Evolutionary conservation across 768 basidiomycete genomes (phyloP).

Genomic region (Amylocystis lapponica): DNA sequence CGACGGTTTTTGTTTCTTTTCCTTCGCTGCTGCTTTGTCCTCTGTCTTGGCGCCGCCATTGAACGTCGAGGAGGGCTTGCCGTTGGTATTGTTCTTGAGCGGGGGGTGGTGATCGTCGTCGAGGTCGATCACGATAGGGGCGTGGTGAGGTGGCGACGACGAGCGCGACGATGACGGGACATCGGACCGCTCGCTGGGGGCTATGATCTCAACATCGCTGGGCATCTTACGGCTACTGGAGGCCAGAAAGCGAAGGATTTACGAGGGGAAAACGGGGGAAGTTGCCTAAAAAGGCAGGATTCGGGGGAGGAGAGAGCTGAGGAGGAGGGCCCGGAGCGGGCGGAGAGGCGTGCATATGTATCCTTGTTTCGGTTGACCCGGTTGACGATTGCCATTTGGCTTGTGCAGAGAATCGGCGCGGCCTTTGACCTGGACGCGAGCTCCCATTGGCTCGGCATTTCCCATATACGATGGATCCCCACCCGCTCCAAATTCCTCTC

Average conservation of each 20-base stretch:
- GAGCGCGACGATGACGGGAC: constrained; percentile 7
- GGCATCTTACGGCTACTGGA: constrained; percentile 1
- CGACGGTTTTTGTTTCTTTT: constrained; percentile 18
- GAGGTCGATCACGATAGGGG: constrained; percentile 15
- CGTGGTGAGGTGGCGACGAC: constrained; percentile 17
- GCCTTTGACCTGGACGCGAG: constrained; percentile 7
- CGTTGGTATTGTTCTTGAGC: constrained; percentile 1
- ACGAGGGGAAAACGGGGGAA: constrained; percentile 14
- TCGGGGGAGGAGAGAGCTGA: constrained; percentile 21
- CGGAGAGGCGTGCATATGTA: background rate
- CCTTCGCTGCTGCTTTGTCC: constrained; percentile 7
- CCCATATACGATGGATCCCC: constrained; percentile 29
- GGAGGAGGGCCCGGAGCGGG: constrained; percentile 11
- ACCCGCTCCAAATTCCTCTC: too few relatives aligned
- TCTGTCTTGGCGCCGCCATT: constrained; percentile 2
- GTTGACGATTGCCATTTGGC: constrained; percentile 16
- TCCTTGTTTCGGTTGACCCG: constrained; percentile 13
- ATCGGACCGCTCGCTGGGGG: background rate
- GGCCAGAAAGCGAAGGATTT: constrained; percentile 3
- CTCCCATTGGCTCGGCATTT: constrained; percentile 27
- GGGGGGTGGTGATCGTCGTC: constrained; percentile 6
- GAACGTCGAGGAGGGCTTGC: constrained; percentile 7
- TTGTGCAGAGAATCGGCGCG: constrained; percentile 16
- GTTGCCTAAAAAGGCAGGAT: constrained; percentile 25
- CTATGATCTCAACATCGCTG: constrained; percentile 8